phyloP scores from a whole-genome alignment of 1,139 yeast genomes.

The Arxiozyma bovina region DNA sequence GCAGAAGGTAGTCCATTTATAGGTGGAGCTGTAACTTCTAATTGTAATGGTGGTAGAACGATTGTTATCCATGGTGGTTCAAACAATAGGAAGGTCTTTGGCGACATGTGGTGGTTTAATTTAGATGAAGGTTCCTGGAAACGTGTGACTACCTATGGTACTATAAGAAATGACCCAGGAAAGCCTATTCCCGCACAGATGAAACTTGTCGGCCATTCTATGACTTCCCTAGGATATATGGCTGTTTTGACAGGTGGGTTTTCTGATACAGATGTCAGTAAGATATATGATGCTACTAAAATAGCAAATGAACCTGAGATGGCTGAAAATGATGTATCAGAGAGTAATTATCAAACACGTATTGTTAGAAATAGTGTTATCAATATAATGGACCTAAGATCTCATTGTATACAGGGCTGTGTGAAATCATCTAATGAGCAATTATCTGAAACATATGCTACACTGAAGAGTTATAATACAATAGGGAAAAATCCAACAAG shows the following conservation, averaged over 20 bases:
- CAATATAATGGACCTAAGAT: slow-evolving; percentile 19
- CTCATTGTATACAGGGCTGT: slow-evolving; percentile 16
- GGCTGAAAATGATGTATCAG: not conserved
- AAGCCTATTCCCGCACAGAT: slow-evolving; percentile 13
- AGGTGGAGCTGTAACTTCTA: not conserved
- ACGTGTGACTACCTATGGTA: slow-evolving; percentile 20
- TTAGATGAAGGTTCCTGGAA: slow-evolving; percentile 37
- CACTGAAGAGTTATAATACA: not conserved
- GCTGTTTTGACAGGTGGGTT: slow-evolving; percentile 26
- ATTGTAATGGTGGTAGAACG: slow-evolving; percentile 8
- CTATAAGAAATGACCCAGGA: slow-evolving; percentile 8
- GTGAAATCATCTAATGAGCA: not conserved
- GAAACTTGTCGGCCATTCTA: slow-evolving; percentile 25
- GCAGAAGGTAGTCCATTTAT: not conserved
- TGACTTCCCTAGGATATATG: slow-evolving; percentile 21
- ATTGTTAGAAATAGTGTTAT: slow-evolving; percentile 8
- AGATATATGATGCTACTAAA: slow-evolving; percentile 6
- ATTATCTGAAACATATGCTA: not conserved
- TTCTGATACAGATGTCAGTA: slow-evolving; percentile 18
- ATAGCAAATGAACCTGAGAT: not conserved
- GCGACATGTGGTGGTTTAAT: slow-evolving; percentile 44
- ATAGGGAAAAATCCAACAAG: not conserved
- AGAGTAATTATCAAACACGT: not conserved
- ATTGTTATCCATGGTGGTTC: slow-evolving; percentile 43
- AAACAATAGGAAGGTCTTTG: slow-evolving; percentile 31